A percentile compares a stretch with the other conserved stretches of the same genome.
Evolutionary conservation across 2,329 filamentous ascomycete genomes (phyloP).

Genomic region (Massarina eburnea): DNA sequence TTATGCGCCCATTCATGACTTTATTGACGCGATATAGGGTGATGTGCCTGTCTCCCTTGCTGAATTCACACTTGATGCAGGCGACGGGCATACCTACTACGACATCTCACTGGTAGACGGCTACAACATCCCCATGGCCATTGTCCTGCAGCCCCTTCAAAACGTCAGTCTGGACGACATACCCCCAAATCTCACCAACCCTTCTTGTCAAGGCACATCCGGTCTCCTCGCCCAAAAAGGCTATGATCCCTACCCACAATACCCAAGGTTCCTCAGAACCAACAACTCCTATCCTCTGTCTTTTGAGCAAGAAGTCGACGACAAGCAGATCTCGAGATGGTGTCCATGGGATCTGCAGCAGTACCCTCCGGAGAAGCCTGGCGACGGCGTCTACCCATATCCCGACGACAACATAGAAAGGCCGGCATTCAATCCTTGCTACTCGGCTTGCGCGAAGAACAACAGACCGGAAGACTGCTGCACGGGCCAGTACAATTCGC

Average conservation of each 20-base stretch:
- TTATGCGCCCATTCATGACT: not conserved
- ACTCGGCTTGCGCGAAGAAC: constrained; percentile 72
- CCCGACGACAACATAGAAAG: constrained; percentile 73
- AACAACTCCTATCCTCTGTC: constrained; percentile 69
- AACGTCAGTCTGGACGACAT: constrained; percentile 64
- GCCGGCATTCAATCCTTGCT: constrained; percentile 75
- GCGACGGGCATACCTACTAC: constrained; percentile 72
- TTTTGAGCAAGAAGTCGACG: constrained; percentile 62
- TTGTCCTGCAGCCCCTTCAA: constrained; percentile 53
- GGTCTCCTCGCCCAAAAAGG: constrained; percentile 56
- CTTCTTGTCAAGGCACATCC: constrained; percentile 72
- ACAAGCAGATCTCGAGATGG: constrained; percentile 64
- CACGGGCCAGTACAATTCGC: constrained; percentile 66
- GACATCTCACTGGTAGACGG: constrained; percentile 84
- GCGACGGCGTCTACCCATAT: constrained; percentile 77
- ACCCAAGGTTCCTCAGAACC: constrained; percentile 57
- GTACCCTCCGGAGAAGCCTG: constrained; percentile 67
- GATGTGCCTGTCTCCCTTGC: constrained; percentile 74
- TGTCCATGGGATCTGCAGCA: constrained; percentile 79
- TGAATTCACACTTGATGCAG: constrained; percentile 76
- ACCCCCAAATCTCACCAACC: constrained; percentile 75
- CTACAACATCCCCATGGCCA: constrained; percentile 75
- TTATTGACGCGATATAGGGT: constrained; percentile 54
- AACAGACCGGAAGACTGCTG: constrained; percentile 72
- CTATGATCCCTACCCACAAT: constrained; percentile 55